Base-by-base conservation (phyloP, 176 grass and related monocot species). In the Ampelocalamus luodianensis region DNA sequence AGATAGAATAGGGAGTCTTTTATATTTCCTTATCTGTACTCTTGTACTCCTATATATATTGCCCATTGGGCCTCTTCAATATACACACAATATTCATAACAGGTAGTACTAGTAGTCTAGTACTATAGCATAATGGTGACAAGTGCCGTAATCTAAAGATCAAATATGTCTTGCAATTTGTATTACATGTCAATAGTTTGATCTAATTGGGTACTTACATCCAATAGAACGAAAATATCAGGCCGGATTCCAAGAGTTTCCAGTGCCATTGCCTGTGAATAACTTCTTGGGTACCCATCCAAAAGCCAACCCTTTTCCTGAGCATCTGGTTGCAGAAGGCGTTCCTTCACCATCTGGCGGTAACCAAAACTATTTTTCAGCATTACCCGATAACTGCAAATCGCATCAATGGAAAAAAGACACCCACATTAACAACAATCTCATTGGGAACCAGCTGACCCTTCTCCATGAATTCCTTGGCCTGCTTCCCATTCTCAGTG, bases 391-490 rank as follows among this genome's bases (percentile, higher is more conserved):
- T 27, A 51, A 79, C 12, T 55, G 53, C 1, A 77, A 79, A 37
- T 60, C 27, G 80, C 38, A 58, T 63, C 5, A 42, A 66, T 38
- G 70, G 11, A 51, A 18, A 40, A 16, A 54, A 56, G 45, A 26
- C 18, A 72, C 81, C 51, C 79, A 99, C 96, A 84, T 86, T 91
- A 79, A 96, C 93, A 78, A 94, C 91, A 39, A 99, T 99, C 88
- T 91, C 96, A 84, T 92, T 71, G 5, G 96, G 96, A 36, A 99
- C 96, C 54, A 99, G 76, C 93, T 79, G 68, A 1, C 96, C 96
- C 88, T 99, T 99, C 67, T 94, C 93, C 93, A 99, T 99, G 75
- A 90, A 99, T 49, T 96, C 89, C 90, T 98, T 98, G 76, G 96
- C 96, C 65, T 0, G 76, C 78, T 83, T 95, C 66, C 96, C 96